phyloP scores from a whole-genome alignment of 257 asterid genomes.

The Vinca minor region DNA sequence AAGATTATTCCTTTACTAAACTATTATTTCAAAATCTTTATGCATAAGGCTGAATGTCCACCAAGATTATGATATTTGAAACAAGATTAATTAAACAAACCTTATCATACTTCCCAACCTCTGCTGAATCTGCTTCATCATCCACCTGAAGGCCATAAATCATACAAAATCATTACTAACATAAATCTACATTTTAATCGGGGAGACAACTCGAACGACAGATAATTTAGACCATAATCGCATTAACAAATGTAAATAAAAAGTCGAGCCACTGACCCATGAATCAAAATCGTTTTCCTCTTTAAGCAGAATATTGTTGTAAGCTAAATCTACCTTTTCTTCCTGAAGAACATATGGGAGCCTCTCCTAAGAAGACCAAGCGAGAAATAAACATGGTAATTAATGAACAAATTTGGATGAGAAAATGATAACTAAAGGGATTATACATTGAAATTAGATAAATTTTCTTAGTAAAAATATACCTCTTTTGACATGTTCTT shows the following conservation, averaged over 20 bases:
- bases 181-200: neutral
- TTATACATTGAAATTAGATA: neutral
- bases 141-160: conserved; percentile 17
- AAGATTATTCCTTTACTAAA: neutral
- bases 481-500: conserved; percentile 47
- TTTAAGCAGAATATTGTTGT: conserved; percentile 25
- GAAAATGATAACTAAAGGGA: neutral
- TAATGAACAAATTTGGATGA: neutral
- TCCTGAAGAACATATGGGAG: conserved; percentile 39
- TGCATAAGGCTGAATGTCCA: neutral
- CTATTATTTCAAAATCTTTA: neutral
- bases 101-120: conserved; percentile 37
- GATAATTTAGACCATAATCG: neutral
- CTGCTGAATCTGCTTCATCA: conserved; percentile 36
- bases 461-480: neutral
- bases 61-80: neutral
- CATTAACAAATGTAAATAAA: neutral
- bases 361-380: conserved; percentile 26
- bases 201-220: neutral
- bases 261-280: conserved; percentile 8
- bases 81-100: conserved; percentile 19
- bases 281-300: conserved; percentile 23
- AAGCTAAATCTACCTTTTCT: conserved; percentile 27
- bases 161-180: neutral
- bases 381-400: neutral